phyloP scores from a whole-genome alignment of 139 green algal species.

The Zygnema cylindricum region DNA sequence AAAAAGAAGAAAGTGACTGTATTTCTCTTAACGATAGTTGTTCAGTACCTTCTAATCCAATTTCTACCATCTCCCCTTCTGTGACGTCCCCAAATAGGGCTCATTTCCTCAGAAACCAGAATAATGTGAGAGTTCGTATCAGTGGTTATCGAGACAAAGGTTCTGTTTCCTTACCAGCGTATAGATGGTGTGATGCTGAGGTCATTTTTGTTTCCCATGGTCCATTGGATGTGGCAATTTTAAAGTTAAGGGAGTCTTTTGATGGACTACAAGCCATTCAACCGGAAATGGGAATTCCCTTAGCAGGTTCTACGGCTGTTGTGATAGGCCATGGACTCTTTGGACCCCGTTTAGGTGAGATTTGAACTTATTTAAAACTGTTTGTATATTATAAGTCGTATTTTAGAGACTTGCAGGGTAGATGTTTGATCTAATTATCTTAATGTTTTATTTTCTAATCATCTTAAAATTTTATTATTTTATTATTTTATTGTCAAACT shows the following conservation, averaged over 20 bases:
- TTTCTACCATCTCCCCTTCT: background rate
- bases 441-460: too few species aligned
- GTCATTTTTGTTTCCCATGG: slow-evolving; percentile 50
- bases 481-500: too few species aligned
- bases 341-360: slow-evolving; percentile 39
- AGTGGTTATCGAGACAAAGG: background rate
- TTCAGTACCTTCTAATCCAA: background rate
- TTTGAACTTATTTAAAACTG: too few species aligned
- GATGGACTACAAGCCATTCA: slow-evolving; percentile 14
- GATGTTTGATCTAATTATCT: background rate
- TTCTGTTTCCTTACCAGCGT: slow-evolving; percentile 16
- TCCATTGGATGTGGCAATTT: slow-evolving; percentile 40
- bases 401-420: background rate
- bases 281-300: slow-evolving; percentile 17
- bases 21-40: background rate
- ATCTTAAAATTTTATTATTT: too few species aligned
- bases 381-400: background rate
- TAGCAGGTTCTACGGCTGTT: slow-evolving; percentile 20
- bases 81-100: background rate
- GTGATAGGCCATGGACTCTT: slow-evolving; percentile 52
- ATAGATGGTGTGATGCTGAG: slow-evolving; percentile 19
- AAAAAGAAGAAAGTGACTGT: background rate
- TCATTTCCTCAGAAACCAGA: background rate
- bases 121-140: background rate
- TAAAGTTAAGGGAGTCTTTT: slow-evolving; percentile 13